These are phyloP conservation scores for Ganoderma resinaceum DNA, from an alignment of 1,284 basidiomycete genomes.

Conservation along the genomic window DNA sequence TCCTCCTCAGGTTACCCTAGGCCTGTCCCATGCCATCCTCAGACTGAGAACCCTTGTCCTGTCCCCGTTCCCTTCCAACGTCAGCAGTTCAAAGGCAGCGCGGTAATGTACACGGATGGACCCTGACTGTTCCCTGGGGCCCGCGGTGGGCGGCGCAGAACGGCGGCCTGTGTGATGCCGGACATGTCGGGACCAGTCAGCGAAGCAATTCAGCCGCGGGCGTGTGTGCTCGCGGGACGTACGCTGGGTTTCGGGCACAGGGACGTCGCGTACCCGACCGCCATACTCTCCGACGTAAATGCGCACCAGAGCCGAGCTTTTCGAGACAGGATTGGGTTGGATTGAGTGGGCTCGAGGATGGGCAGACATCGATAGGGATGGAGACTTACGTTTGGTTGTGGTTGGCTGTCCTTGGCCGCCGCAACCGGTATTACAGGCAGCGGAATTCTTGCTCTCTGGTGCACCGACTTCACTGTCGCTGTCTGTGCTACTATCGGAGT, in stretches of 20 bases:
- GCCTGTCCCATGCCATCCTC: background rate
- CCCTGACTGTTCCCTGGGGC: slow-evolving; percentile 7
- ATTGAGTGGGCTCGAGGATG: background rate
- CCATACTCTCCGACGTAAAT: slow-evolving; percentile 84
- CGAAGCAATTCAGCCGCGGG: background rate
- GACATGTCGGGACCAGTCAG: slow-evolving; percentile 2
- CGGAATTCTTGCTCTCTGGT: background rate
- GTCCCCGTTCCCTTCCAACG: background rate
- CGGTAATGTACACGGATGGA: slow-evolving; percentile 31
- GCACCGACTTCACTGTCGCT: background rate
- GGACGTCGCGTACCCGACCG: slow-evolving; percentile 69
- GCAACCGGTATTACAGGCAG: background rate
- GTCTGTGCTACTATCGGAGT: slow-evolving; percentile 10
- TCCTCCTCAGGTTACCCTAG: background rate
- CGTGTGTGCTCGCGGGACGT: slow-evolving; percentile 27
- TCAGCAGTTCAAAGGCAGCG: slow-evolving; percentile 27
- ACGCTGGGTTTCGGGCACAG: slow-evolving; percentile 62
- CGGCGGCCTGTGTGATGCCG: slow-evolving; percentile 22
- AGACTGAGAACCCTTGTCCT: no score
- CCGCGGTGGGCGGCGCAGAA: slow-evolving; percentile 31
- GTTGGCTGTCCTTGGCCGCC: background rate
- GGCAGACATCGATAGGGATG: background rate
- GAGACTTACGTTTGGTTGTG: background rate
- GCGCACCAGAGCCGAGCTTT: slow-evolving; percentile 78
- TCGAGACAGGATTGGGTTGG: background rate